Percentiles rank a stretch among this genome's conserved stretches.
Conservation (phyloP, 2,329 filamentous ascomycete genomes). For the Monascus ruber region DNA sequence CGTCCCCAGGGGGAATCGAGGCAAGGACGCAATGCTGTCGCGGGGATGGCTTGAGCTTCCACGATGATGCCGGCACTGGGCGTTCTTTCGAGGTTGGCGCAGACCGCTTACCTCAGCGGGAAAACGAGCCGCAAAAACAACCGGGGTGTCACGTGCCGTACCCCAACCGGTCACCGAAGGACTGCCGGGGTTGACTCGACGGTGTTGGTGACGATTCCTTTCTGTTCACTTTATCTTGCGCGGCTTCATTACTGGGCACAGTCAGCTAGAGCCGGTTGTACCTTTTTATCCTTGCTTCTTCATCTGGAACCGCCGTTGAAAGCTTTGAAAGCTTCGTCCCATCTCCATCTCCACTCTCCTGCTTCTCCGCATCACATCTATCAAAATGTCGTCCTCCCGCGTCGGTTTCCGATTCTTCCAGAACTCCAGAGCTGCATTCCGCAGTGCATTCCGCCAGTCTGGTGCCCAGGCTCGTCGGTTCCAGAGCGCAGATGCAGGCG, state of each 20-base stretch:
- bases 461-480: constrained; percentile 49
- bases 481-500: constrained; percentile 54
- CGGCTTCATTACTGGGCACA: no score
- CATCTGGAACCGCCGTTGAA: no score
- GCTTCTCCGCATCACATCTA: constrained; percentile 8
- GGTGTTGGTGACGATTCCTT: no score
- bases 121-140: constrained; percentile 9
- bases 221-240: no score
- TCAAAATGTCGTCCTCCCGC: constrained; percentile 42
- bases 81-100: constrained; percentile 7
- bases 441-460: constrained; percentile 42
- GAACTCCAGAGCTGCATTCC: constrained; percentile 38
- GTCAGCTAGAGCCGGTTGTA: no score
- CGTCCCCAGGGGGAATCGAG: no score
- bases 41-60: no score
- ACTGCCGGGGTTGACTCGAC: no score
- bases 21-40: no score
- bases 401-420: constrained; percentile 48
- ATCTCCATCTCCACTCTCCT: constrained; percentile 6
- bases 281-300: no score
- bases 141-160: constrained; percentile 1
- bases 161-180: constrained; percentile 9
- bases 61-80: constrained; percentile 13
- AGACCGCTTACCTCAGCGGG: constrained; percentile 20
- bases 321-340: background rate